Conservation (phyloP, 352 stramenopile species). For the Globisporangium middletonii region DNA sequence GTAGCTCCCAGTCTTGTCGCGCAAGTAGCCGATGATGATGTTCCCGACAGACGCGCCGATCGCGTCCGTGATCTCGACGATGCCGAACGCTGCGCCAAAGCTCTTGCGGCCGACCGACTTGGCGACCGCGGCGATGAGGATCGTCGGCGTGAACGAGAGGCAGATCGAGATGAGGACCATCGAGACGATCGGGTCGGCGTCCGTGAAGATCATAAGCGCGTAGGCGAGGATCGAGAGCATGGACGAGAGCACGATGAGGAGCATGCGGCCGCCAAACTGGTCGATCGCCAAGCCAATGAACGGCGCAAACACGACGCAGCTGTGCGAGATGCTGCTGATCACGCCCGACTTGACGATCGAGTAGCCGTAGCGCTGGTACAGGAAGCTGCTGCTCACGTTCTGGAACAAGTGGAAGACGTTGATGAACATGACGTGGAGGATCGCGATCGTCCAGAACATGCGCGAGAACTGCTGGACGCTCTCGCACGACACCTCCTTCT, state of each 20-base stretch:
- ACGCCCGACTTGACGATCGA: conserved; percentile 83
- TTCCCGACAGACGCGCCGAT: conserved; percentile 81
- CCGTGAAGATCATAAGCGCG: conserved; percentile 80
- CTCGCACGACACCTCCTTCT: conserved; percentile 42
- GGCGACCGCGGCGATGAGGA: conserved; percentile 84
- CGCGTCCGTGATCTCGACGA: conserved; percentile 82
- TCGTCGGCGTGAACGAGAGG: conserved; percentile 82
- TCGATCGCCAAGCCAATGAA: conserved; percentile 87
- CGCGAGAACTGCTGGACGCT: conserved; percentile 66
- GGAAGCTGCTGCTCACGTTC: conserved; percentile 84
- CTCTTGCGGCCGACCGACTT: conserved; percentile 65
- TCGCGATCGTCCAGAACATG: conserved; percentile 84
- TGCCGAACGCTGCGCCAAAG: conserved; percentile 83
- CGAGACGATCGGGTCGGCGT: conserved; percentile 64
- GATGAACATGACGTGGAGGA: conserved; percentile 86
- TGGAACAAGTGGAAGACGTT: conserved; percentile 91
- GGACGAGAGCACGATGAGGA: conserved; percentile 68
- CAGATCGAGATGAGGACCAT: conserved; percentile 87
- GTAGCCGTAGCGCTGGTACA: conserved; percentile 84
- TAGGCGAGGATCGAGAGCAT: conserved; percentile 77
- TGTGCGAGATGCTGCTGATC: conserved; percentile 71
- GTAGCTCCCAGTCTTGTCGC: conserved; percentile 75
- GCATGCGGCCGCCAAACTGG: conserved; percentile 81
- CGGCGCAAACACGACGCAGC: conserved; percentile 82
- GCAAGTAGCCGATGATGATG: conserved; percentile 77